These are phyloP conservation scores for Prorocentrum cordatum DNA, from an alignment of 169 alveolate genomes.

Conservation along the genomic window DNA sequence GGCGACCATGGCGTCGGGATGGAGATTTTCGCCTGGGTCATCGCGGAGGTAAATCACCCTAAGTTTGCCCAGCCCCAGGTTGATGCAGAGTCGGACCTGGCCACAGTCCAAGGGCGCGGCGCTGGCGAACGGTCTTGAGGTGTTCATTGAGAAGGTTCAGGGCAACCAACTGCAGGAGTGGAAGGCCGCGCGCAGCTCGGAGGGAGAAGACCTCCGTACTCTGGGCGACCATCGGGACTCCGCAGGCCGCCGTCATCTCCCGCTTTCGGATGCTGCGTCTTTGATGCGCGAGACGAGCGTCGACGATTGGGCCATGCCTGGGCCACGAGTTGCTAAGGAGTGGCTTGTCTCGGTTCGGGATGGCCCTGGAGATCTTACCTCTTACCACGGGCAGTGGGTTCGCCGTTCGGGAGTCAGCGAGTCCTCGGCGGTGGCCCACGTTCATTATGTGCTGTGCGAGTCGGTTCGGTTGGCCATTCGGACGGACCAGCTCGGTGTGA, in stretches of 20 bases:
- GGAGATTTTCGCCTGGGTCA: background rate
- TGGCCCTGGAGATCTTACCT: background rate
- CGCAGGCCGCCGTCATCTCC: background rate
- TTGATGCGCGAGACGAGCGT: background rate
- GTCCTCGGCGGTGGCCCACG: background rate
- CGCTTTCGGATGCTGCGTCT: background rate
- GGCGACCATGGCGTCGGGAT: background rate
- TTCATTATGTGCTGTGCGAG: background rate
- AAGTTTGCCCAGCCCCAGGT: background rate
- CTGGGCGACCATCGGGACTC: background rate
- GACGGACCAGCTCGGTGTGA: background rate
- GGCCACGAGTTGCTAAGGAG: background rate
- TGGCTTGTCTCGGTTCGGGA: background rate
- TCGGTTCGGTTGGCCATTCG: background rate
- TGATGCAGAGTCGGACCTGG: background rate
- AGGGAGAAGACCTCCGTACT: background rate
- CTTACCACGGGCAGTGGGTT: background rate
- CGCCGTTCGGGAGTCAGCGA: background rate
- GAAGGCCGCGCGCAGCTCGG: background rate
- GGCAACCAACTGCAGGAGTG: background rate
- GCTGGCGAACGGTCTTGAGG: background rate
- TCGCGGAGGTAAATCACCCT: background rate
- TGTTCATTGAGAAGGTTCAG: background rate
- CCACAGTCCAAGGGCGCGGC: background rate
- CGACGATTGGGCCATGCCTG: background rate